Evolutionary conservation across 305 asterid genomes (phyloP).

Genomic region (Ajuga reptans): DNA sequence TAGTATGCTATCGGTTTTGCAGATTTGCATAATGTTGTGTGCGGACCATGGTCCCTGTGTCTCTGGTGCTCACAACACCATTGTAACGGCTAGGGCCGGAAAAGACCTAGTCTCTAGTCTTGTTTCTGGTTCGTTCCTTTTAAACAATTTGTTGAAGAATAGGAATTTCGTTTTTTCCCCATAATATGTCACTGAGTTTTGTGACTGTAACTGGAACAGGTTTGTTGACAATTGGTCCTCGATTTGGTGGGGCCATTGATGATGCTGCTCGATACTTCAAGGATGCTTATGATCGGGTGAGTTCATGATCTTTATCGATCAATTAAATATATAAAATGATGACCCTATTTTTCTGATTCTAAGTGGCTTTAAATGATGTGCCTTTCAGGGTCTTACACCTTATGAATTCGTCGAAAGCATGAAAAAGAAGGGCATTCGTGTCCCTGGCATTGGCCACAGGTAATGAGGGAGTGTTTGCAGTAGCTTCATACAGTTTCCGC

Average conservation of each 20-base stretch:
- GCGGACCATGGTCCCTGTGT: conserved; percentile 94
- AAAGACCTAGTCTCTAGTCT: conserved; percentile 83
- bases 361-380: not conserved
- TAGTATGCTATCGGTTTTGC: conserved; percentile 17
- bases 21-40: conserved; percentile 85
- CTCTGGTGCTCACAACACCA: conserved; percentile 89
- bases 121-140: conserved; percentile 52
- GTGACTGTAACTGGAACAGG: conserved; percentile 25
- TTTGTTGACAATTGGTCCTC: conserved; percentile 39
- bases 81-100: conserved; percentile 85
- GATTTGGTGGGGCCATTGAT: conserved; percentile 86
- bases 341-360: not conserved
- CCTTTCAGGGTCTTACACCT: conserved; percentile 37
- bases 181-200: not conserved
- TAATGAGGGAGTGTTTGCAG: not conserved
- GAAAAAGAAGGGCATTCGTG: conserved; percentile 53
- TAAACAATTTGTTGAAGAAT: not conserved
- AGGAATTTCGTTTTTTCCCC: not conserved
- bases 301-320: conserved; percentile 18
- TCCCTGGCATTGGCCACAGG: conserved; percentile 57
- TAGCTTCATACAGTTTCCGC: too few species aligned
- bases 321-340: not conserved
- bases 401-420: conserved; percentile 51
- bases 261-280: conserved; percentile 97
- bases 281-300: conserved; percentile 91